Evolutionary conservation across 768 basidiomycete genomes (phyloP).

Genomic region (Pleurotus platypus): DNA sequence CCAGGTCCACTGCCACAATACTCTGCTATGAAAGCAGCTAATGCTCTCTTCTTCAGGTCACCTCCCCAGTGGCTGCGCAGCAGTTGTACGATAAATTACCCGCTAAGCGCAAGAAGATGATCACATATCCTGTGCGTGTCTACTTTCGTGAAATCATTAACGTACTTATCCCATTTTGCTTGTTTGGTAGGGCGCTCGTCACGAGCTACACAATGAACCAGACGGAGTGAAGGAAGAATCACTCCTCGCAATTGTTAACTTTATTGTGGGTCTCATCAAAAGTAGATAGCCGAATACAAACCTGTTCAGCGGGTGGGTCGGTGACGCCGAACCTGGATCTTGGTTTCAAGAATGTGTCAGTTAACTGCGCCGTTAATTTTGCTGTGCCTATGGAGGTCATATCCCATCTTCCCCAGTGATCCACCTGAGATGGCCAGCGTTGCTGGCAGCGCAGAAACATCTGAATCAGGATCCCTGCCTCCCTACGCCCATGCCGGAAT

Average conservation of each 20-base stretch:
- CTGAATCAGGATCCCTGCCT: too few species aligned
- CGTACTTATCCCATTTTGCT: not conserved
- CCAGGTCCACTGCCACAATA: conserved; percentile 22
- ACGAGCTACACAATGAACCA: conserved; percentile 75
- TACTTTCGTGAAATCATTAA: not conserved
- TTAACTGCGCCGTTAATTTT: too few species aligned
- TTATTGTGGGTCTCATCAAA: not conserved
- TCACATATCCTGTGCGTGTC: conserved; percentile 25
- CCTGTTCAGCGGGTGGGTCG: too few species aligned
- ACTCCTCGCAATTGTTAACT: conserved; percentile 8
- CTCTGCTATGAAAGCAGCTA: not conserved
- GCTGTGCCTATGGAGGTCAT: too few species aligned
- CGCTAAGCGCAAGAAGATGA: conserved; percentile 38
- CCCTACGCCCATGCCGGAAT: too few species aligned
- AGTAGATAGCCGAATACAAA: too few species aligned
- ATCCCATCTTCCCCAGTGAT: too few species aligned
- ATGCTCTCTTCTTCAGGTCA: conserved; percentile 27
- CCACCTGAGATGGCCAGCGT: too few species aligned
- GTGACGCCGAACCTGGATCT: too few species aligned
- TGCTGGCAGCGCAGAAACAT: too few species aligned
- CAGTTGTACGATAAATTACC: conserved; percentile 33
- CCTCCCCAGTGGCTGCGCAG: conserved; percentile 30
- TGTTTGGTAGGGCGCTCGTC: conserved; percentile 53
- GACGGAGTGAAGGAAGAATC: conserved; percentile 56
- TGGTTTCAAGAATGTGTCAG: too few species aligned